Evolutionary conservation across 2,329 filamentous ascomycete genomes (phyloP), one percentile per base, ranked within the genome.

Genomic region (Tolypocladium tundrense): DNA sequence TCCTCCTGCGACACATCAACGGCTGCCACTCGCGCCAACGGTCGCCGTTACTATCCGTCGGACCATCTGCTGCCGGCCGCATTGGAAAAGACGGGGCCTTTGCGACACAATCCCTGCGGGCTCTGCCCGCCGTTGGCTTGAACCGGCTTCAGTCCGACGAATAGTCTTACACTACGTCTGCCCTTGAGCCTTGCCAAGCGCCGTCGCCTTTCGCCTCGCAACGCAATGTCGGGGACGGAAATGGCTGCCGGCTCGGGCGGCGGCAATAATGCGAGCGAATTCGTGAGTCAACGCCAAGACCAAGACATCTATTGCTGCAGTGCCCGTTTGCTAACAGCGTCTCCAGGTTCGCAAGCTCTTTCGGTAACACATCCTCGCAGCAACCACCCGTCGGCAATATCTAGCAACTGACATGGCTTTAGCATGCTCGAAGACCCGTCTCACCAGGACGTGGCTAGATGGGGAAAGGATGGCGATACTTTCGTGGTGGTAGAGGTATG

Each of bases 401-500:
- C 21, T 14, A 52, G 13, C 10, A 16, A 59, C 61, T 64, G 57
- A 67, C 63, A 54, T 54, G 35, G 50, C 52, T 53, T 40, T 56
- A 68, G 70, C 58, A 99, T 99, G 94, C 79, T 99, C 67, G 93
- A 97, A 75, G 95, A 95, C 69, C 92, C 92, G 41, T 87, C 90
- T 56, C 95, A 99, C 72, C 86, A 92, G 66, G 88, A 88, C 60
- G 92, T 97, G 60, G 94, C 97, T 54, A 83, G 93, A 75, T 99
- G 94, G 94, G 92, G 92, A 60, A 91, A 96, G 65, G 88, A 92
- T 63, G 92, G 91, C 57, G 90, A 97, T 69, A 96, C 91, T 65
- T 99, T 99, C 70, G 93, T 99, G 59, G 95, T 99, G 55, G 79
- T 97, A 57, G 94, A 99, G 84, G 94, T 97, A 80, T 21, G 11